These are phyloP conservation scores for Mortierella sp. DNA, from an alignment of 371 early-diverging fungal genomes.

Conservation along the genomic window DNA sequence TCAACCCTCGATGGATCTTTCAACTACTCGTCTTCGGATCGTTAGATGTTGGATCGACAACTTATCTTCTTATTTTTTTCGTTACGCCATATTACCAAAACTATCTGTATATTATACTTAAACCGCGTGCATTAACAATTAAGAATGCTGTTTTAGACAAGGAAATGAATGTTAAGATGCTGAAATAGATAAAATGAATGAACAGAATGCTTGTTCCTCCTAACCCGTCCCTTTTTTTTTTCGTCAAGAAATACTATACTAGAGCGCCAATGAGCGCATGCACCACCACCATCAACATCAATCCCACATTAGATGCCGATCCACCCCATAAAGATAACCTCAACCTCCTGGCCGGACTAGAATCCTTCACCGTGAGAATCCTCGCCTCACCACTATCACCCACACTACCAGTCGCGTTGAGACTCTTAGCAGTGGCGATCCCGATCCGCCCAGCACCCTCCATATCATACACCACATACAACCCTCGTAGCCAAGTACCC, in stretches of 20 bases:
- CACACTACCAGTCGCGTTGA: not conserved
- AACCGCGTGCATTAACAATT: too few relatives aligned
- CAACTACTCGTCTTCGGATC: not conserved
- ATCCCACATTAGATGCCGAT: not conserved
- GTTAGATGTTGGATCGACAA: not conserved
- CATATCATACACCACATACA: constrained; percentile 50
- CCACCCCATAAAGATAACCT: not conserved
- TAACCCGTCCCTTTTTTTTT: not conserved
- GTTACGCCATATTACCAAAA: not conserved
- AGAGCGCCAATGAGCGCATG: not conserved
- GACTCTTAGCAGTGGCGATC: constrained; percentile 22
- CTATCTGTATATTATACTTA: not conserved
- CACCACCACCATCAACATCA: not conserved
- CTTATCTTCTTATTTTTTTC: not conserved
- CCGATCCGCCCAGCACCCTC: constrained; percentile 27
- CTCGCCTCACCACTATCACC: not conserved
- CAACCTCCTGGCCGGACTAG: not conserved
- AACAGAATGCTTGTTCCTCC: not conserved
- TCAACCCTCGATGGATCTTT: not conserved
- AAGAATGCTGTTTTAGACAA: not conserved
- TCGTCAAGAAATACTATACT: not conserved
- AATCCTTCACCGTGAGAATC: constrained; percentile 5
- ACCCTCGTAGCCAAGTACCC: constrained; percentile 36
- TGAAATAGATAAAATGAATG: not conserved
- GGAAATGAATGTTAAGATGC: not conserved